Conservation (phyloP, 164 flowering plant genomes). For the Aristolochia fimbriata region DNA sequence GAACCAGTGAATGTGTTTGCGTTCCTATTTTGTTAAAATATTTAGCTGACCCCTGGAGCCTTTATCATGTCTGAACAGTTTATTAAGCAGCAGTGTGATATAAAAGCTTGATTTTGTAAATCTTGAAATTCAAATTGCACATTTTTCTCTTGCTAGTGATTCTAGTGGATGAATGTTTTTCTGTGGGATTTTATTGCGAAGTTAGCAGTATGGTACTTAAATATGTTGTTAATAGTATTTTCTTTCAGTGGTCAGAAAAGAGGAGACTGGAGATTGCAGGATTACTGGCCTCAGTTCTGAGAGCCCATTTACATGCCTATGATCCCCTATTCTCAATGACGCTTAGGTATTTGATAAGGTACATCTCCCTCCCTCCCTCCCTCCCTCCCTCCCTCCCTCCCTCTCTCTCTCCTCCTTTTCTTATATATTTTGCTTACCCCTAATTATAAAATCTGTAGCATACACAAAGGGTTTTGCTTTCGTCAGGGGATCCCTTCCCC, state of each 20-base stretch:
- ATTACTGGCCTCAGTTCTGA: slow-evolving; percentile 60
- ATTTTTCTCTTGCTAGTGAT: no score
- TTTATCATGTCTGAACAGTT: no score
- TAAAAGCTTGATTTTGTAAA: no score
- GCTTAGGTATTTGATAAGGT: slow-evolving; percentile 97
- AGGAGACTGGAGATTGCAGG: slow-evolving; percentile 90
- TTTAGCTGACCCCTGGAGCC: no score
- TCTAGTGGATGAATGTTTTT: no score
- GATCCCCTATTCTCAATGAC: slow-evolving; percentile 93
- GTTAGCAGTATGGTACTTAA: no score
- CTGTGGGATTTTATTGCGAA: no score
- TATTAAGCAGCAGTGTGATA: no score
- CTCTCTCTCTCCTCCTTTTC: neutral
- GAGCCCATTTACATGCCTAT: slow-evolving; percentile 82
- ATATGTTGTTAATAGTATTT: no score
- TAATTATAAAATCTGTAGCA: slow-evolving; percentile 34
- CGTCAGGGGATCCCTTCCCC: slow-evolving; percentile 84
- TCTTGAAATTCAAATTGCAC: no score
- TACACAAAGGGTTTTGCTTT: slow-evolving; percentile 85
- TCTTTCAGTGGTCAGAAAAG: slow-evolving; percentile 81
- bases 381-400: neutral
- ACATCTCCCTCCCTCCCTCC: neutral
- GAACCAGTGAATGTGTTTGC: no score
- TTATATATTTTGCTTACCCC: neutral
- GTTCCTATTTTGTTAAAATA: no score